phyloP scores from a whole-genome alignment of 129 eudicot species.

The Centaurea solstitialis region DNA sequence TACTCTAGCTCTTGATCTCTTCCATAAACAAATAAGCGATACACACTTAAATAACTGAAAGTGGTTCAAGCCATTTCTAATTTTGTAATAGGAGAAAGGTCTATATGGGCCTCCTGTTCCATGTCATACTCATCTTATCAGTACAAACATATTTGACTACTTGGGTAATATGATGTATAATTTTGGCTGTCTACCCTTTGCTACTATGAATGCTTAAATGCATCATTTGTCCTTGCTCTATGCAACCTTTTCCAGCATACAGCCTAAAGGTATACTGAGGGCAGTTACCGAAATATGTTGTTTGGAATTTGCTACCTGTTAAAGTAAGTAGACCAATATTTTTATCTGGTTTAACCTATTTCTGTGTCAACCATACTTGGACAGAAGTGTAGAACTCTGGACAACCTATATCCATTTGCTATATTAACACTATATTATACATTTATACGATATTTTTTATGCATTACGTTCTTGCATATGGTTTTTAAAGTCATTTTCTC shows the following conservation, averaged over 20 bases:
- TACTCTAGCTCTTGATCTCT: background rate
- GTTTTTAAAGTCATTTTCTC: background rate
- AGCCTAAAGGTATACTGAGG: background rate
- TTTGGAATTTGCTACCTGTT: background rate
- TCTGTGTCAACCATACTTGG: background rate
- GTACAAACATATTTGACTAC: background rate
- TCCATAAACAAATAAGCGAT: background rate
- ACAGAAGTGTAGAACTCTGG: background rate
- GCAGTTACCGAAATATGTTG: background rate
- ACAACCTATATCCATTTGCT: background rate
- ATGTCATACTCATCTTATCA: background rate
- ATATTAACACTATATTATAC: background rate
- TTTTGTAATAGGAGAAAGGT: background rate
- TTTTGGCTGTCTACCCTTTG: background rate
- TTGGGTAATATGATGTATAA: background rate
- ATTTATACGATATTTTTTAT: background rate
- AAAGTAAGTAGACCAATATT: background rate
- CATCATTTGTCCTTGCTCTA: background rate
- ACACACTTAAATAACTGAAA: background rate
- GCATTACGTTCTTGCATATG: background rate
- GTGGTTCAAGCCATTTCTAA: background rate
- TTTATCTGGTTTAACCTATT: background rate
- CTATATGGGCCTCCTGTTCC: background rate
- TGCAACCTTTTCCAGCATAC: background rate
- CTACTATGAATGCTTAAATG: background rate